These are phyloP conservation scores for Grosmannia serpens DNA, from an alignment of 2,329 filamentous ascomycete species.

Conservation along the genomic window DNA sequence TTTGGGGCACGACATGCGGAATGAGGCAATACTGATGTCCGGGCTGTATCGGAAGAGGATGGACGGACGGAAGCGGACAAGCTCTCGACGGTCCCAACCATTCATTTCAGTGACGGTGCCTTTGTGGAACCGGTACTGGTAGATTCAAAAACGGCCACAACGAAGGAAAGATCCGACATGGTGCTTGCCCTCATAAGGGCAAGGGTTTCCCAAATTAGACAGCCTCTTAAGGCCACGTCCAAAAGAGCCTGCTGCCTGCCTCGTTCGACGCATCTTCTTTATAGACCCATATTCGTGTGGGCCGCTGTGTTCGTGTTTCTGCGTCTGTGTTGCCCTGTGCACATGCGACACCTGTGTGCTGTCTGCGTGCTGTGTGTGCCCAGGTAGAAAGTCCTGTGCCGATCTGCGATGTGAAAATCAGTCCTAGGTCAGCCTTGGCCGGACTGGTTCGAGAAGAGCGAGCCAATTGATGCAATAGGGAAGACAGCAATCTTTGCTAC, in stretches of 20 bases:
- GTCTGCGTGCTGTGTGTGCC: neutral
- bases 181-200: too few species aligned
- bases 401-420: neutral
- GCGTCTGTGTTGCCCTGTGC: neutral
- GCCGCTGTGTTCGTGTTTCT: neutral
- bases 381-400: neutral
- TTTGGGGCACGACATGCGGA: neutral
- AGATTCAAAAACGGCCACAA: too few species aligned
- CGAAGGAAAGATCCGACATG: too few species aligned
- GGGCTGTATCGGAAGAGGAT: too few species aligned
- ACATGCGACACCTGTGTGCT: neutral
- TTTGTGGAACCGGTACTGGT: too few species aligned
- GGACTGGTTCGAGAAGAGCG: neutral
- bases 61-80: too few species aligned
- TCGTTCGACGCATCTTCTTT: neutral
- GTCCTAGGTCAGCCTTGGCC: neutral
- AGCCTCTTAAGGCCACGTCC: neutral
- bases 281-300: neutral
- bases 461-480: neutral
- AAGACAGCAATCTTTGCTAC: neutral
- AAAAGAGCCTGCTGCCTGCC: neutral
- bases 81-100: too few species aligned
- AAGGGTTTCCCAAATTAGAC: neutral
- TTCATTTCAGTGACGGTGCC: too few species aligned
- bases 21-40: neutral